Base-by-base conservation (phyloP, 1,139 yeast species). In the Debaryomyces udenii region DNA sequence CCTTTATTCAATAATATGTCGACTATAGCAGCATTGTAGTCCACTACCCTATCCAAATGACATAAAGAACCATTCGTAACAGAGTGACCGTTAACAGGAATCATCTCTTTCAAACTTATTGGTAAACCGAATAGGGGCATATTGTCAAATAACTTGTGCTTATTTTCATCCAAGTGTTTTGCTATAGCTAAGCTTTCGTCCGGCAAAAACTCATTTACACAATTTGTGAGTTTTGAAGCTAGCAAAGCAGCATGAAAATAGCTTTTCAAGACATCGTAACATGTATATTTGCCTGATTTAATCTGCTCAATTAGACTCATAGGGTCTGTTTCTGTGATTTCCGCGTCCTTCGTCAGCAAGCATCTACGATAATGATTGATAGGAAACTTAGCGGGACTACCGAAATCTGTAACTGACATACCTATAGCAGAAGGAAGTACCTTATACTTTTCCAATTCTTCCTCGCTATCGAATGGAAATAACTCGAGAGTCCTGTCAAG, bases 191-290 rank as follows among this genome's bases (percentile, higher is more conserved):
- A 56, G 4, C 70, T 70, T 44, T 65, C 68, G 15, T 64, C 59
- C 16, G 61, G 50, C 44, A 66, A 64, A 22, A 66, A 49, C 27
- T 66, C 64, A 50, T 59, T 44, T 4, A 66, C 69, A 47, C 68
- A 65, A 43, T 65, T 65, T 38, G 68, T 62, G 44, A 66, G 57
- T 46, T 63, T 68, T 37, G 64, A 67, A n/a, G 61, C 61, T 39
- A 65, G 56, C 22, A 62, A 55, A 9, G 78, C 80, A 44, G 81
- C 62, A 44, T 76, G 74, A 36, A 78, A 71, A 56, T 67, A 79
- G 0, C 81, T 80, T 31, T 62, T 62, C 45, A 68, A 69, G 27
- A 77, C 79, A 41, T 74, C 69, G 11, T 68, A 74, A 0, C 81
- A 64, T 2, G 73, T 59, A 44, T 53, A 64, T 39, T 62, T 53